phyloP scores from a whole-genome alignment of 2,329 filamentous ascomycete genomes.

The Pezizomycotina sp. region DNA sequence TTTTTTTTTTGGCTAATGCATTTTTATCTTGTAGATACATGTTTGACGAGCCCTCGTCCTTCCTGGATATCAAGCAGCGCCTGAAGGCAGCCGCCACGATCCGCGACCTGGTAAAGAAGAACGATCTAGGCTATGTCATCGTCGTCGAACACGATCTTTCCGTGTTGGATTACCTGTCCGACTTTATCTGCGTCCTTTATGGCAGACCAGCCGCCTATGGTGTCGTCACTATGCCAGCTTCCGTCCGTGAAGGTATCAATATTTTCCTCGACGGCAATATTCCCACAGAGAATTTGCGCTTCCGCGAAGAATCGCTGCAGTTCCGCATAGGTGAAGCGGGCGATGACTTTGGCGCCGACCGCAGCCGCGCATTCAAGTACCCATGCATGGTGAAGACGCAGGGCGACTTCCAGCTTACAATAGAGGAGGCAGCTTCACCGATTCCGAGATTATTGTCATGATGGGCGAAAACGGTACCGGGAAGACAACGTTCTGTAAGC shows the following conservation, averaged over 20 bases:
- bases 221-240: constrained; percentile 89
- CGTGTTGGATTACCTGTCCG: constrained; percentile 93
- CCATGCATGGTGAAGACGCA: constrained; percentile 86
- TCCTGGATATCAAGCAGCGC: constrained; percentile 98
- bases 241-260: constrained; percentile 97
- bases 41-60: constrained; percentile 98
- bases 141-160: constrained; percentile 99
- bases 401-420: constrained; percentile 66
- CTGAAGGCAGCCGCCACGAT: constrained; percentile 82
- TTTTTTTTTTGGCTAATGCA: neutral
- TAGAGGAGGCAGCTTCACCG: constrained; percentile 79
- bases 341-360: constrained; percentile 76
- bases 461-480: constrained; percentile 99
- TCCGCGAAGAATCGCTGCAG: constrained; percentile 89
- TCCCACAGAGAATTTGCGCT: constrained; percentile 93
- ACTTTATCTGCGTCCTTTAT: constrained; percentile 96
- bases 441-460: constrained; percentile 98
- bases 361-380: constrained; percentile 70
- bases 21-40: constrained; percentile 60
- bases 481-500: constrained; percentile 96
- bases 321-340: constrained; percentile 84
- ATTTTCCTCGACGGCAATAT: constrained; percentile 98
- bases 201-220: constrained; percentile 90
- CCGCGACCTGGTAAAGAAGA: constrained; percentile 67
- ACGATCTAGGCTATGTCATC: constrained; percentile 70